Conservation (phyloP, 2,329 filamentous ascomycete species). For the Talaromyces piceae region DNA sequence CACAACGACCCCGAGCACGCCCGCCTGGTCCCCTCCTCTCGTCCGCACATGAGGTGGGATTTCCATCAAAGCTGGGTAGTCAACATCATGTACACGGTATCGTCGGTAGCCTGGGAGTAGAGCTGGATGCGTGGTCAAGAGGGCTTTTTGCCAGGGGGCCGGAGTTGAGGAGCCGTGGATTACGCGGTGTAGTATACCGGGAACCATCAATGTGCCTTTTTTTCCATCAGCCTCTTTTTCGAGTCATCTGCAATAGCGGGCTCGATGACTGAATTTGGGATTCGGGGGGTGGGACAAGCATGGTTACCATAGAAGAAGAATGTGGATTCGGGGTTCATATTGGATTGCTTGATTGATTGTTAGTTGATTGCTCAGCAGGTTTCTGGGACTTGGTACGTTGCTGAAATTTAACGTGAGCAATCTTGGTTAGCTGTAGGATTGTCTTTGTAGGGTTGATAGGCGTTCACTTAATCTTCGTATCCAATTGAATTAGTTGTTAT, state of each 20-base stretch:
- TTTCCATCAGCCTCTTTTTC: too few relatives aligned
- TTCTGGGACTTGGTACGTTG: too few relatives aligned
- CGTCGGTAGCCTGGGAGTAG: conserved; percentile 68
- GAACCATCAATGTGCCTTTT: conserved; percentile 66
- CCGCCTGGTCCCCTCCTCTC: conserved; percentile 17
- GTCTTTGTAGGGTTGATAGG: too few relatives aligned
- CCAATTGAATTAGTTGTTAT: too few relatives aligned
- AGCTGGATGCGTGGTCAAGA: conserved; percentile 63
- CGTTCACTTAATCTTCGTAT: too few relatives aligned
- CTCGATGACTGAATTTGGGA: conserved; percentile 2
- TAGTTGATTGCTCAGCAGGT: too few relatives aligned
- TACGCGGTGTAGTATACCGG: conserved; percentile 76
- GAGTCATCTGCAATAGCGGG: too few relatives aligned
- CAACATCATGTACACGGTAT: conserved; percentile 57
- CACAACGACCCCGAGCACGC: conserved; percentile 68
- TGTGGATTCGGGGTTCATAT: conserved; percentile 43
- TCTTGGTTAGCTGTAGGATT: too few relatives aligned
- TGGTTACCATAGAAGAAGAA: conserved; percentile 57
- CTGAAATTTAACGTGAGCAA: too few relatives aligned
- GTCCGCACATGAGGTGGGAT: too few relatives aligned
- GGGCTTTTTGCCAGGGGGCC: conserved; percentile 43
- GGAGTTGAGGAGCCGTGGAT: conserved; percentile 57
- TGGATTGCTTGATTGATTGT: too few relatives aligned
- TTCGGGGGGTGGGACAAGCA: not conserved
- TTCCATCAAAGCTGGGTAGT: conserved; percentile 71